Evolutionary conservation across 2,329 filamentous ascomycete genomes (phyloP), one percentile per base, ranked within the genome.

Genomic region (Fragosphaeria purpurea): DNA sequence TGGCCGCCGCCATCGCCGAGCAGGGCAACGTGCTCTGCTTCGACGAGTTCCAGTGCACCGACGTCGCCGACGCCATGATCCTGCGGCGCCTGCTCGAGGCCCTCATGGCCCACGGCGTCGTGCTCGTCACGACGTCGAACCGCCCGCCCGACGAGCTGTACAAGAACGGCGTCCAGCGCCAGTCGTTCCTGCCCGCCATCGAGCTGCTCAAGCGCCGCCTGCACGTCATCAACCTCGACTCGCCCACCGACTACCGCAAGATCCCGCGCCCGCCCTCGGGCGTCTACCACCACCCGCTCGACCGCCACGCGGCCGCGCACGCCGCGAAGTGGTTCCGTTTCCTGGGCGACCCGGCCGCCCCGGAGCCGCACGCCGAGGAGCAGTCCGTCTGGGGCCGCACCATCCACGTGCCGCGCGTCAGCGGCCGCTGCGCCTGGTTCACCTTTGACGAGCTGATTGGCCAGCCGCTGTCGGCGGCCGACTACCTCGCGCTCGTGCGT

Each of bases 11-110:
- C 62, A 93, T 98, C 63, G 93, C 93, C 6, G 81, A 88, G 61
- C 76, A 83, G 55, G 84, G 83, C 37, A 88, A 85, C 51, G 88
- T 98, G 32, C 73, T 98, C 41, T 98, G 93, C 67, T 98, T 98
- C 64, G 93, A 98, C 67, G 93, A 98, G 70, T 98, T 98, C 63
- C 93, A 98, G 65, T 96, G 90, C 63, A 98, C 93, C 40, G 93
- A 98, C 68, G 91, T 98, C 35, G 93, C 93, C 12, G 91, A 97
- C 70, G 93, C 93, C 59, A 98, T 98, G 93, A 98, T 98, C 60
- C 66, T 98, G 58, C 79, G 93, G 60, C 53, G 13, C 10, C 74
- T 98, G 6, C 80, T 98, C 7, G 90, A 97, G 67, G 78, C 81
- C 1, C 78, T 98, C 50, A 96, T 97, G 89, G 86, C 87, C 4